These are phyloP conservation scores for Cercospora sesami DNA, from an alignment of 2,329 filamentous ascomycete species.

Conservation along the genomic window DNA sequence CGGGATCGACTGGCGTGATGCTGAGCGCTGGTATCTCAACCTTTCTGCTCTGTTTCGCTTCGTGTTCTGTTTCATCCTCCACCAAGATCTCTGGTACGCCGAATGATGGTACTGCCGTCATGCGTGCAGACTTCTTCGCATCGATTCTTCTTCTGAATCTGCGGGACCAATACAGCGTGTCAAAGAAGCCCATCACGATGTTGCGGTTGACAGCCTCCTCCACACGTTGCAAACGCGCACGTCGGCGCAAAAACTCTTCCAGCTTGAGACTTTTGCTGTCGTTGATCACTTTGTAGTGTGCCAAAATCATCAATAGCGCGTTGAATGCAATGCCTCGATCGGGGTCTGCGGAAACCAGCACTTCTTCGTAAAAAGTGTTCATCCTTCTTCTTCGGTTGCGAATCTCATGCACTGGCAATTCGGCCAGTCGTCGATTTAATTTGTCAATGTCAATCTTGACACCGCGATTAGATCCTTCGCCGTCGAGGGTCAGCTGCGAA, in stretches of 20 bases:
- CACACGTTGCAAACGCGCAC: constrained; percentile 86
- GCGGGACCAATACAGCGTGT: constrained; percentile 85
- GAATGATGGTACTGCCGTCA: constrained; percentile 76
- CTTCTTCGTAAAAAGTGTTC: constrained; percentile 96
- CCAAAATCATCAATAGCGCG: constrained; percentile 87
- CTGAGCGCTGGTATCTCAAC: constrained; percentile 36
- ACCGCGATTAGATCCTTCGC: constrained; percentile 31
- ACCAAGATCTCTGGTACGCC: constrained; percentile 88
- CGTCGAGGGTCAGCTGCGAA: constrained; percentile 51
- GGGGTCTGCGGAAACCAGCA: constrained; percentile 87
- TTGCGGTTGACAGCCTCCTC: constrained; percentile 91
- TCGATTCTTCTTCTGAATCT: constrained; percentile 76
- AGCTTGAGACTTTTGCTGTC: constrained; percentile 94
- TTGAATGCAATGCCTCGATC: constrained; percentile 90
- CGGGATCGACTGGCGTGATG: constrained; percentile 36
- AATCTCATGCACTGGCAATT: constrained; percentile 74
- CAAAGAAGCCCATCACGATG: constrained; percentile 91
- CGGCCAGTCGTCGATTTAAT: constrained; percentile 69
- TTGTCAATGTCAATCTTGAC: constrained; percentile 68
- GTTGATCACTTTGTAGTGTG: constrained; percentile 98
- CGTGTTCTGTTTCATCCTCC: constrained; percentile 67
- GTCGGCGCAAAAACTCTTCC: constrained; percentile 89
- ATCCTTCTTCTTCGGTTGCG: constrained; percentile 73
- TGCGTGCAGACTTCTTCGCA: constrained; percentile 69
- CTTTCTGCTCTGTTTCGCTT: constrained; percentile 40